phyloP scores from a whole-genome alignment of 169 alveolate genomes.

The Plasmodium falciparum region DNA sequence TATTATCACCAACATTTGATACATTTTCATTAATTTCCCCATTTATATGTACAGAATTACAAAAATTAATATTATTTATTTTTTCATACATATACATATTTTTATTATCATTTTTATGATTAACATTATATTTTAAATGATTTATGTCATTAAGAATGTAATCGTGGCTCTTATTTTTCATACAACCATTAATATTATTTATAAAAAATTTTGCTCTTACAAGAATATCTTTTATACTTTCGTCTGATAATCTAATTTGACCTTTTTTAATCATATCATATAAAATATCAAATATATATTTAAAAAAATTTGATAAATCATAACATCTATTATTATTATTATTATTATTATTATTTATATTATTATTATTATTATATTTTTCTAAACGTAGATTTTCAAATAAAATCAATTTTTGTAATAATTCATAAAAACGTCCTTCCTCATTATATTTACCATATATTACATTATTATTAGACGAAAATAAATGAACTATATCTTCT shows the following conservation, averaged over 20 bases:
- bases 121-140: not conserved
- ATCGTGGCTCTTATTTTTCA: not conserved
- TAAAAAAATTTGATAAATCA: not conserved
- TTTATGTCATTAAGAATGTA: not conserved
- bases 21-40: not conserved
- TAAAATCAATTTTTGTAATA: not conserved
- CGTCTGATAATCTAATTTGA: not conserved
- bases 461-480: too few relatives aligned
- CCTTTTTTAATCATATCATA: not conserved
- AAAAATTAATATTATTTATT: not conserved
- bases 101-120: not conserved
- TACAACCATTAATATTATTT: not conserved
- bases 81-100: not conserved
- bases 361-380: not conserved
- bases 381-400: not conserved
- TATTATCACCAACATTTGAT: not conserved
- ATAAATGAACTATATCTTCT: too few relatives aligned
- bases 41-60: not conserved
- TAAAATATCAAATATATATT: not conserved
- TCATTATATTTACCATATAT: too few relatives aligned
- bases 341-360: too few relatives aligned
- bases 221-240: not conserved
- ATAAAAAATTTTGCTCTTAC: not conserved
- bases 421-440: not conserved
- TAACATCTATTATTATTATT: not conserved